Base-by-base conservation (phyloP, 2,329 filamentous ascomycete genomes). In the Trichoderma sp. region DNA sequence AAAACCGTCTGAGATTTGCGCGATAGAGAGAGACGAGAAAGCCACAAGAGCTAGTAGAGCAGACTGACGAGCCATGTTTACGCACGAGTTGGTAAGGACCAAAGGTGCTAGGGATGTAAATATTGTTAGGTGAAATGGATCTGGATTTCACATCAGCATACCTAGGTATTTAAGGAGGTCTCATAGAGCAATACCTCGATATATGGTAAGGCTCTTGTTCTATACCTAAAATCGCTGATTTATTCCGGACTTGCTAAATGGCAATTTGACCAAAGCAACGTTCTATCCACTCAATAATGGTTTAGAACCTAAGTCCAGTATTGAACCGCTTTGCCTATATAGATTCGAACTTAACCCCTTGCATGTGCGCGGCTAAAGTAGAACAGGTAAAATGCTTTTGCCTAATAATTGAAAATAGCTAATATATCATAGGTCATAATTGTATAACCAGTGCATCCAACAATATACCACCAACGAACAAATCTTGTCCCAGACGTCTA, bases 1-100 rank as follows among this genome's bases (percentile, higher is more conserved):
- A 28, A 66, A 66, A 32, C 51, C 13, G 6, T 66, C 64, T 6
- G 64, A 66, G 28, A 66, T 66, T 66, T 66, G 64, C 5, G 64
- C 64, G 30, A 37, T 11, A 21, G 64, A 59, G 28, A 59, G 28
- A 4, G 54, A 39, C 26, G 54, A 30, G 54, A 66, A 43, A 30
- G 54, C 39, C 54, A 16, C 64, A 51, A 66, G 21, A 54, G 64
- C 54, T 16, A 66, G 39, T 16, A 66, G 39, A 59, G 54, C n/a
- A 51, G 39, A 10, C 16, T 46, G 64, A 30, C 54, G 64, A 5
- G 51, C 21, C 64, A 66, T 66, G 24, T 37, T 66, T 59, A 43
- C 39, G 21, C 28, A 66, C 34, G 51, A 37, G 16, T 37, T 28
- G 39, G n/a, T 49, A 37, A 11, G 14, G 52, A 28, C 21, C 8